Percentiles rank a stretch among this genome's conserved stretches.
phyloP scores from a whole-genome alignment of 1,284 basidiomycete genomes.

The Meripilus lineatus region DNA sequence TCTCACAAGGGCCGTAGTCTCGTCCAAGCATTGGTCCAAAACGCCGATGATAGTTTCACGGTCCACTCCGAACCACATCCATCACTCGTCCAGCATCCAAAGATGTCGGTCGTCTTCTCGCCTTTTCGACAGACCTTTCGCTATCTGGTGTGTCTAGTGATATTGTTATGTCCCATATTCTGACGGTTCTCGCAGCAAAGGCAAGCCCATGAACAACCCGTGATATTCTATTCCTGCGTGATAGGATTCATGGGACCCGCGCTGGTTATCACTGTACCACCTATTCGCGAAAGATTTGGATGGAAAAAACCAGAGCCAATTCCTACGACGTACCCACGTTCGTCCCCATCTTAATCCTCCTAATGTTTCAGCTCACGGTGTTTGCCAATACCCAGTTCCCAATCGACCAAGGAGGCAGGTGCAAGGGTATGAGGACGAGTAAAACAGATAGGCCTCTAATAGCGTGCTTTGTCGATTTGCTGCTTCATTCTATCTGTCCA shows the following conservation, averaged over 20 bases:
- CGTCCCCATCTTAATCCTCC: conserved; percentile 28
- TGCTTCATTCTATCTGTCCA: too few relatives aligned
- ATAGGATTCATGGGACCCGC: conserved; percentile 78
- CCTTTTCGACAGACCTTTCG: conserved; percentile 4
- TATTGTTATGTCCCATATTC: background rate
- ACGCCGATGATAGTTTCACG: too few relatives aligned
- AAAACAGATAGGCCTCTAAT: too few relatives aligned
- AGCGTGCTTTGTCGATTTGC: too few relatives aligned
- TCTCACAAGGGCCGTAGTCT: too few relatives aligned
- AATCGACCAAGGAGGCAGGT: conserved; percentile 43
- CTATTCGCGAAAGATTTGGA: conserved; percentile 71
- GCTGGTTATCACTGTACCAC: conserved; percentile 73
- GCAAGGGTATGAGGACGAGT: conserved; percentile 47
- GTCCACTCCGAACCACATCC: too few relatives aligned
- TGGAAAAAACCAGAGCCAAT: conserved; percentile 72
- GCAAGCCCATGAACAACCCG: conserved; percentile 88
- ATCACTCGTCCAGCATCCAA: background rate
- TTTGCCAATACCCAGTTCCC: conserved; percentile 34
- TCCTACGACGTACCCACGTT: conserved; percentile 85
- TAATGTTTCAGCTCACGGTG: conserved; percentile 3
- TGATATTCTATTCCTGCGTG: conserved; percentile 84
- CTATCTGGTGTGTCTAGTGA: conserved; percentile 5
- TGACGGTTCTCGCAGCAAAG: conserved; percentile 45
- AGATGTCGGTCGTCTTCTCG: conserved; percentile 6
- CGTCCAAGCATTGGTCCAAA: too few relatives aligned